Evolutionary conservation across 257 asterid species (phyloP).

Genomic region (Solanum tacnaense): DNA sequence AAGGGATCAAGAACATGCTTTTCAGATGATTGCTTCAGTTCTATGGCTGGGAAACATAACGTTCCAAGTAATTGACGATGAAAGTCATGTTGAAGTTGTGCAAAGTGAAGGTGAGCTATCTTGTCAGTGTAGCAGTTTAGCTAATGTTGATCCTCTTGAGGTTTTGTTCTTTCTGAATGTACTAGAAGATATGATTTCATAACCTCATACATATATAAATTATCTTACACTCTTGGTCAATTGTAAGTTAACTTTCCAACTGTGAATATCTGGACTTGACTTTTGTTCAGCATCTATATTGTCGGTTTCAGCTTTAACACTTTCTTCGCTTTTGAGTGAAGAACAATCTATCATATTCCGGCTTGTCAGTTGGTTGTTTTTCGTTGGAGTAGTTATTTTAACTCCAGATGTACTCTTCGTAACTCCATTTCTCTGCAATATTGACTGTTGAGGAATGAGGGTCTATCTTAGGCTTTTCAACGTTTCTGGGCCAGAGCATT

Average conservation of each 20-base stretch:
- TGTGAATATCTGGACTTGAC: background rate
- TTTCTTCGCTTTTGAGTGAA: background rate
- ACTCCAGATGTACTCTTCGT: background rate
- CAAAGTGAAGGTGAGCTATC: conserved; percentile 67
- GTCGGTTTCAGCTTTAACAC: background rate
- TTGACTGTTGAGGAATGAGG: background rate
- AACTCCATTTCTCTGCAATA: background rate
- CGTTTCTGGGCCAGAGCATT: background rate
- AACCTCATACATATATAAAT: background rate
- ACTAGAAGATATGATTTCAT: background rate
- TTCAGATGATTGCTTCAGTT: conserved; percentile 85
- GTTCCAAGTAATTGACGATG: conserved; percentile 54
- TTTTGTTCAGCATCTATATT: background rate
- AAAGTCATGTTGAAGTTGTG: conserved; percentile 60
- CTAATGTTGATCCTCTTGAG: background rate
- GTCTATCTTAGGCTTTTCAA: background rate
- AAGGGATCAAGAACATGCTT: conserved; percentile 64
- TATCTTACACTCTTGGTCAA: background rate
- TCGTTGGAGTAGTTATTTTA: background rate
- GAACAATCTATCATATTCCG: background rate
- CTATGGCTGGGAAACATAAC: conserved; percentile 95
- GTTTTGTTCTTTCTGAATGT: background rate
- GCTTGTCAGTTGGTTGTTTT: background rate
- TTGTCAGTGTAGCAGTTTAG: conserved; percentile 3
- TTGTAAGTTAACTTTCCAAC: background rate